Evolutionary conservation across 176 grass and related monocot species (phyloP).

Genomic region (bread wheat (Triticum aestivum)): IWGSC_CS_RefSeq_v2.1 NC_057812.1:9302082-9302581

Average conservation of each 20-base stretch:
- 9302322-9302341: slow-evolving; percentile 66
- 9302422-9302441: slow-evolving; percentile 69
- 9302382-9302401: slow-evolving; percentile 46
- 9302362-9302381: slow-evolving; percentile 55
- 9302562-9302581: not conserved
- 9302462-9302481: slow-evolving; percentile 64
- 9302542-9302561: slow-evolving; percentile 52
- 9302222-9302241: slow-evolving; percentile 68
- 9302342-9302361: slow-evolving; percentile 71
- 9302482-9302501: slow-evolving; percentile 62
- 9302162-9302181: slow-evolving; percentile 81
- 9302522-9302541: slow-evolving; percentile 79
- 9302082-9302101: slow-evolving; percentile 80
- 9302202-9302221: slow-evolving; percentile 79
- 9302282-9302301: slow-evolving; percentile 74
- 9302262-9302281: slow-evolving; percentile 83
- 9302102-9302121: slow-evolving; percentile 69
- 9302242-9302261: slow-evolving; percentile 80
- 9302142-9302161: slow-evolving; percentile 87
- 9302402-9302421: slow-evolving; percentile 60
- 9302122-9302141: slow-evolving; percentile 73
- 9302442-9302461: slow-evolving; percentile 83
- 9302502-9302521: slow-evolving; percentile 52
- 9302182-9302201: slow-evolving; percentile 74
- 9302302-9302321: slow-evolving; percentile 70